phyloP scores from a whole-genome alignment of 306 rosid genomes.

The Lotus japonicus region DNA sequence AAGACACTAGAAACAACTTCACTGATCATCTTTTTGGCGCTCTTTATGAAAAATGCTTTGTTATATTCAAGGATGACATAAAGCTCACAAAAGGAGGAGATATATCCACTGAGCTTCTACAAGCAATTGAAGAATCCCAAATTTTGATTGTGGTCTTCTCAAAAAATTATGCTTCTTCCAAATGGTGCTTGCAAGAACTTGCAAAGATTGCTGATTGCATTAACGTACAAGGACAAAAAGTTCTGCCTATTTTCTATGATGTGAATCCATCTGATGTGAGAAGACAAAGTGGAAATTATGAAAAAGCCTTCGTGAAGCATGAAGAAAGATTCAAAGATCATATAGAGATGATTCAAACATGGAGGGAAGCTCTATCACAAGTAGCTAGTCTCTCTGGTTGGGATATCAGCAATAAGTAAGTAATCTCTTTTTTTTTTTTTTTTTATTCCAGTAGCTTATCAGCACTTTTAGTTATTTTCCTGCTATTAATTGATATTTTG shows the following conservation, averaged over 20 bases:
- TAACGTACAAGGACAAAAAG: neutral
- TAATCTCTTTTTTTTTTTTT: too few species aligned
- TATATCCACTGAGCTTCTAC: neutral
- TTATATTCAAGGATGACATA: neutral
- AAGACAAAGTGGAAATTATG: too few species aligned
- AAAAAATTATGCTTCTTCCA: conserved; percentile 11
- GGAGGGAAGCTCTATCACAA: too few species aligned
- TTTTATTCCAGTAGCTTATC: too few species aligned
- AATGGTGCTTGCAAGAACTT: conserved; percentile 30
- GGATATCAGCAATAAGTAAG: too few species aligned
- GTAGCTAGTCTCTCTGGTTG: too few species aligned
- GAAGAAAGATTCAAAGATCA: too few species aligned
- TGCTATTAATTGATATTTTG: too few species aligned
- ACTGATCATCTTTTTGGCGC: neutral
- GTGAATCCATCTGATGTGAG: conserved; percentile 10
- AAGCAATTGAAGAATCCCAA: conserved; percentile 4
- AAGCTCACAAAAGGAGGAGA: neutral
- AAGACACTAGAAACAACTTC: neutral
- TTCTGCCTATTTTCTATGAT: conserved; percentile 13
- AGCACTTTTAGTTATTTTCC: too few species aligned
- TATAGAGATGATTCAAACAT: too few species aligned
- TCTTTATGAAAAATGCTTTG: neutral
- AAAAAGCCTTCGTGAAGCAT: too few species aligned
- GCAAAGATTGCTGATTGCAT: neutral
- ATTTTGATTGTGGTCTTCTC: neutral